Evolutionary conservation across 257 asterid genomes (phyloP).

Genomic region (Linderniella brevidens): DNA sequence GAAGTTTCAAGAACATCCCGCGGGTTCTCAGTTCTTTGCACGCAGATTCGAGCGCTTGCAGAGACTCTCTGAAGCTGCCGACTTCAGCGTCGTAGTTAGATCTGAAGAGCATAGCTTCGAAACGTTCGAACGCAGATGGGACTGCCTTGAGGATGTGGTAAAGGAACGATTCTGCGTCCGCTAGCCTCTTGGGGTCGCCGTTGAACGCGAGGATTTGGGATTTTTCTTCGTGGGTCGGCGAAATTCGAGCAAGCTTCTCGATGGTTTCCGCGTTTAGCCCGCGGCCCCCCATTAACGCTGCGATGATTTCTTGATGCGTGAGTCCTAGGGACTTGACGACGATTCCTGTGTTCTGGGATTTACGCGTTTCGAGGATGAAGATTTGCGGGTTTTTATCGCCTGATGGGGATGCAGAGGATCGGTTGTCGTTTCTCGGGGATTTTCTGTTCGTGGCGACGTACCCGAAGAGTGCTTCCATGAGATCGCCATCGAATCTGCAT

Average conservation of each 20-base stretch:
- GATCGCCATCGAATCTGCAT: slow-evolving; percentile 73
- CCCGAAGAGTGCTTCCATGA: slow-evolving; percentile 94
- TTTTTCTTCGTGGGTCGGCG: slow-evolving; percentile 55
- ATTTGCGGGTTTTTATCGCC: slow-evolving; percentile 30
- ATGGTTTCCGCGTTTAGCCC: slow-evolving; percentile 48
- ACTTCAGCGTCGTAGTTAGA: slow-evolving; percentile 36
- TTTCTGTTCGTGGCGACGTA: slow-evolving; percentile 58
- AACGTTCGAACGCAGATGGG: slow-evolving; percentile 63
- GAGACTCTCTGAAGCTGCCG: slow-evolving; percentile 26
- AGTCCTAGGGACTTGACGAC: slow-evolving; percentile 54
- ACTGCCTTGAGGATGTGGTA: slow-evolving; percentile 62
- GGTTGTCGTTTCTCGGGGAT: slow-evolving; percentile 30
- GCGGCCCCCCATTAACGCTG: slow-evolving; percentile 39
- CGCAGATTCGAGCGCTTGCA: slow-evolving; percentile 41
- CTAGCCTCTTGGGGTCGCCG: slow-evolving; percentile 65
- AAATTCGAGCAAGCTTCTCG: slow-evolving; percentile 44
- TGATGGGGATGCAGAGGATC: slow-evolving; percentile 13
- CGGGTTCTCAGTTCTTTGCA: slow-evolving; percentile 60
- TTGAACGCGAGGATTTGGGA: slow-evolving; percentile 35
- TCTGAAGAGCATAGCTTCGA: slow-evolving; percentile 53
- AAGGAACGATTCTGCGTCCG: slow-evolving; percentile 80
- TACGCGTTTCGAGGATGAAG: slow-evolving; percentile 64
- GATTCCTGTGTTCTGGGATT: slow-evolving; percentile 58
- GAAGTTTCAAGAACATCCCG: slow-evolving; percentile 63
- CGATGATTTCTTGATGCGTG: slow-evolving; percentile 40